Percentiles rank a stretch among this genome's conserved stretches.
Evolutionary conservation across 441 rosid species (phyloP).

Genomic region (Arabidopsis hybrid): DNA sequence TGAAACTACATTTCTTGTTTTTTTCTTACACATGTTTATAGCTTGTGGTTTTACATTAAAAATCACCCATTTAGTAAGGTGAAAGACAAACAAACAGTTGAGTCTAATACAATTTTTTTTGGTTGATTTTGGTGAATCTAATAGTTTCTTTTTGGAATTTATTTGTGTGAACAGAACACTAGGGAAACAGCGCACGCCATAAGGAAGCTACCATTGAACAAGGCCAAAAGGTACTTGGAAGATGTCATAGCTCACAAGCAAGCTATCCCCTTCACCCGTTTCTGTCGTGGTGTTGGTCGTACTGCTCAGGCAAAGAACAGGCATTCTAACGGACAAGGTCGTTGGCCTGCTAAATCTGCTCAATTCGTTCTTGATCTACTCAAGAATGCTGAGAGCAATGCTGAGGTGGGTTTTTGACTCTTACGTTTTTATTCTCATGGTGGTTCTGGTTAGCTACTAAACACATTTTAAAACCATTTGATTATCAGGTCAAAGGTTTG

Average conservation of each 20-base stretch:
- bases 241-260: slow-evolving; percentile 98
- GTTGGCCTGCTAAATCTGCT: slow-evolving; percentile 95
- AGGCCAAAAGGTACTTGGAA: slow-evolving; percentile 96
- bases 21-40: neutral
- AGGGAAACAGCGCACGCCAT: slow-evolving; percentile 90
- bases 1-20: neutral
- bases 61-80: neutral
- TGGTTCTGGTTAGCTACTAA: neutral
- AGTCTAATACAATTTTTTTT: neutral
- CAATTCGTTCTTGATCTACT: slow-evolving; percentile 81
- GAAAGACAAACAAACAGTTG: neutral
- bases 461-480: neutral
- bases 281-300: slow-evolving; percentile 93
- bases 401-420: slow-evolving; percentile 58
- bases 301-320: slow-evolving; percentile 98
- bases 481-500: slow-evolving; percentile 84
- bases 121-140: neutral
- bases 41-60: neutral
- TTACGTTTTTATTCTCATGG: neutral
- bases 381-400: slow-evolving; percentile 96
- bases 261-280: slow-evolving; percentile 95
- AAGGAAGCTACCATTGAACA: slow-evolving; percentile 72
- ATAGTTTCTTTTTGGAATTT: neutral
- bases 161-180: slow-evolving; percentile 61
- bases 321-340: slow-evolving; percentile 96